These are phyloP conservation scores for Microstegium vimineum DNA, from an alignment of 176 grass and related monocot species.

Conservation along the genomic window DNA sequence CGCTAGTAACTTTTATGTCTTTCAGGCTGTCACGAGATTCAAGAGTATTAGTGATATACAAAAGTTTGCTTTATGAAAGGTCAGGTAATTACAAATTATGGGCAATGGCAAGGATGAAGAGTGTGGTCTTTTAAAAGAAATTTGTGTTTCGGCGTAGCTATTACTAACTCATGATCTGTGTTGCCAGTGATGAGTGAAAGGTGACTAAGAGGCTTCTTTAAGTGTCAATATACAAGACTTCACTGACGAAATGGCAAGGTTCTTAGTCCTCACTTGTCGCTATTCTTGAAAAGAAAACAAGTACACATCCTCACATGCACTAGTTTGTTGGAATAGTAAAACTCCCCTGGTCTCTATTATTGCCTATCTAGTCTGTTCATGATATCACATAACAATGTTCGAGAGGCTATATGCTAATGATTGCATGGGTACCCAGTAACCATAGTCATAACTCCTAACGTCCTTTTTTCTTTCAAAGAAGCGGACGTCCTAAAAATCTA, in stretches of 20 bases:
- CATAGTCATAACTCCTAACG: background rate
- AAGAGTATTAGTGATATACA: slow-evolving; percentile 4
- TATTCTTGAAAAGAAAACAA: slow-evolving; percentile 23
- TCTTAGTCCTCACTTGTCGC: background rate
- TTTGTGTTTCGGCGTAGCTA: background rate
- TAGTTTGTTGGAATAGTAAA: slow-evolving; percentile 38
- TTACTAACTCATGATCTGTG: background rate
- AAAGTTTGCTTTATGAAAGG: slow-evolving; percentile 17
- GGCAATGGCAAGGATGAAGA: background rate
- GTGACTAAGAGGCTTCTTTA: background rate
- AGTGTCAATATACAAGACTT: background rate
- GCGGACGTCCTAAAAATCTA: background rate
- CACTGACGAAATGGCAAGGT: background rate
- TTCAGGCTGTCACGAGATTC: slow-evolving; percentile 28
- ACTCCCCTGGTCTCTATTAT: slow-evolving; percentile 30
- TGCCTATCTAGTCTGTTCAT: slow-evolving; percentile 28
- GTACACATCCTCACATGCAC: slow-evolving; percentile 6
- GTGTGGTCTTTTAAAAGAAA: background rate
- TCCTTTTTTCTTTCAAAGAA: background rate
- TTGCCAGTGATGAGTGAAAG: background rate
- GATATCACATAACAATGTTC: slow-evolving; percentile 25
- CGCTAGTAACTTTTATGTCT: slow-evolving; percentile 23
- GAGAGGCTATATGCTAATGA: background rate
- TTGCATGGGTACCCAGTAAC: background rate
- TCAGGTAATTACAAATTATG: background rate